A percentile compares a stretch with the other conserved stretches of the same genome.
Conservation (phyloP, 2,329 filamentous ascomycete species). For the Dactylellina sp. region DNA sequence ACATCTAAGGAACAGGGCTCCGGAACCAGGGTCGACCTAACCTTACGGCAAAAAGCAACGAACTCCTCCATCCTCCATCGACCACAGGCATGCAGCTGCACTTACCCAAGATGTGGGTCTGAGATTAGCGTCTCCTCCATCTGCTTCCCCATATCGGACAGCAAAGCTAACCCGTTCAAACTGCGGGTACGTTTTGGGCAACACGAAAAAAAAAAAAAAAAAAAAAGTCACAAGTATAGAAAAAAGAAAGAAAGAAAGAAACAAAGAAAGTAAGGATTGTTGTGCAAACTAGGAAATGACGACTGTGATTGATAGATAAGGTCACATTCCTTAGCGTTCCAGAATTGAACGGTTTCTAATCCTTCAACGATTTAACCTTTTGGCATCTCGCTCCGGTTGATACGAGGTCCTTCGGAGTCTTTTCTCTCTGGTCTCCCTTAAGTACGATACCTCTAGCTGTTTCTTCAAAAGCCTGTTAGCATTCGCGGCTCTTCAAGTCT, state of each 20-base stretch:
- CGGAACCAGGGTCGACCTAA: constrained; percentile 54
- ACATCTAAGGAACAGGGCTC: constrained; percentile 52
- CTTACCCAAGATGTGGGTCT: constrained; percentile 55
- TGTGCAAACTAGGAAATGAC: constrained; percentile 39
- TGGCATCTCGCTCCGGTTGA: constrained; percentile 42
- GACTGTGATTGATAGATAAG: constrained; percentile 55
- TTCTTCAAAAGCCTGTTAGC: constrained; percentile 29
- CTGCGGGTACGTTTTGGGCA: constrained; percentile 50
- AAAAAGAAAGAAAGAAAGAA: constrained; percentile 4
- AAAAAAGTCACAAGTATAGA: constrained; percentile 16
- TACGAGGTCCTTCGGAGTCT: constrained; percentile 51
- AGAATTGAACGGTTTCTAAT: constrained; percentile 39
- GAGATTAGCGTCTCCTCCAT: constrained; percentile 49
- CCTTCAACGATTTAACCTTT: constrained; percentile 33
- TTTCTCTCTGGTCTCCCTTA: constrained; percentile 45
- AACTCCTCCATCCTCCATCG: constrained; percentile 57
- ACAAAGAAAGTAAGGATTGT: constrained; percentile 31
- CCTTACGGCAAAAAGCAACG: constrained; percentile 57
- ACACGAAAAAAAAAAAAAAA: constrained; percentile 44
- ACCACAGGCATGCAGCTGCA: constrained; percentile 45
- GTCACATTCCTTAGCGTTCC: constrained; percentile 53
- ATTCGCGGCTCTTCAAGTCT: constrained; percentile 31
- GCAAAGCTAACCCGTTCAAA: constrained; percentile 45
- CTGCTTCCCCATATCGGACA: constrained; percentile 54
- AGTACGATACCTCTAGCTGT: constrained; percentile 47